Evolutionary conservation across 495 filamentous ascomycete genomes (phyloP), one percentile per base, ranked within the genome.

Genomic region (Neurospora sp.): DNA sequence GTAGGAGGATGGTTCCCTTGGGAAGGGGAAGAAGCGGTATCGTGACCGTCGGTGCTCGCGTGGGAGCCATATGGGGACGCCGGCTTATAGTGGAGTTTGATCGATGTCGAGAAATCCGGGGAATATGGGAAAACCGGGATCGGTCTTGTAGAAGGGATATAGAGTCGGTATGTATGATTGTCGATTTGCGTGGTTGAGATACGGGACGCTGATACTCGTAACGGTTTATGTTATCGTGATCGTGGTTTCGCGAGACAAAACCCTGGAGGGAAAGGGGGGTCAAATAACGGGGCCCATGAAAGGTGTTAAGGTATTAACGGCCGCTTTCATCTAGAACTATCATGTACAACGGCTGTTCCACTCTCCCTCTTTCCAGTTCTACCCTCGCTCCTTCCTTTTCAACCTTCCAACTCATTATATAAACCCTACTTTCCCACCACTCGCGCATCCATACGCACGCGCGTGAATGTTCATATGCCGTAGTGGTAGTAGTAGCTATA

Each of bases 11-110:
- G 42, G 86, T 86, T 76, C 89, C 89, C 73, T 89, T 89, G 22
- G 92, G 87, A 37, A 97, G 86, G 27, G 92, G 90, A 70, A 97
- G 89, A 74, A 97, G 81, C 53, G 93, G 91, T 31, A 96, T 83
- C 73, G 82, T 81, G 14, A 77, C 78, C 31, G 82, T 78, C 71
- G 82, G 81, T 72, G 81, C 73, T 74, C 75, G 76, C 4, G 70
- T 70, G 27, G 27, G 53, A n/a, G 70, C 73, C 75, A 76, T 76
- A 76, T 76, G 44, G 42, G 70, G 65, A 42, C 8, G 27, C 31
- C 42, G 44, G 17, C 31, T 31, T 45, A 22, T 31, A 59, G 42
- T 65, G 53, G 27, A 35, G 53, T 61, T 35, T 8, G 53, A 22
- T 35, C 17, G 5, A 35, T 65, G 53, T 65, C 53, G 53, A 65